Percentiles rank a stretch among this genome's conserved stretches.
Conservation (phyloP, 1,139 yeast genomes). For the Arxiozyma telluris region DNA sequence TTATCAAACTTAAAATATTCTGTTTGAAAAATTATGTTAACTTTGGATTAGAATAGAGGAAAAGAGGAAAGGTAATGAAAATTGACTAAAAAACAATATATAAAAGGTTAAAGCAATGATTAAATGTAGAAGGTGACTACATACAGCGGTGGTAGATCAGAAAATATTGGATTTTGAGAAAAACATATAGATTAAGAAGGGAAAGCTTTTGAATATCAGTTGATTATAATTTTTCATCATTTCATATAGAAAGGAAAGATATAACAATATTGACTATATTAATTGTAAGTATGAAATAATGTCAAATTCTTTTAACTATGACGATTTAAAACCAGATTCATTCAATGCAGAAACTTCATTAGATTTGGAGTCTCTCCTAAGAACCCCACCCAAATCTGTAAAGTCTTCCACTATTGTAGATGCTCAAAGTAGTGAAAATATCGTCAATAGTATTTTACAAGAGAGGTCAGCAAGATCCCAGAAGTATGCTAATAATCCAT, state of each 20-base stretch:
- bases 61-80: too few relatives aligned
- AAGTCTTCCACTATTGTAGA: neutral
- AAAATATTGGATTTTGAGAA: neutral
- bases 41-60: too few relatives aligned
- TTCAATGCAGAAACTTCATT: neutral
- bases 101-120: too few relatives aligned
- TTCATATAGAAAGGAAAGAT: neutral
- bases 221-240: too few relatives aligned
- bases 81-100: neutral
- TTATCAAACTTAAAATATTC: too few relatives aligned
- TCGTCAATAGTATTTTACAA: conserved; percentile 5
- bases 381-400: neutral
- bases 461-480: conserved; percentile 1
- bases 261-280: neutral
- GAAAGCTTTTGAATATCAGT: neutral
- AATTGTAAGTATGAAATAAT: neutral
- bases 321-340: neutral
- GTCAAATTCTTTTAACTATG: neutral
- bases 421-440: neutral
- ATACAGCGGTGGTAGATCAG: too few relatives aligned
- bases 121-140: neutral
- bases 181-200: neutral
- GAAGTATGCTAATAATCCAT: neutral
- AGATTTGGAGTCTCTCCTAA: neutral
- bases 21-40: too few relatives aligned